Percentiles rank a stretch among this genome's conserved stretches.
These are phyloP conservation scores for Candida ulmi DNA, from an alignment of 805 yeast genomes.

Conservation along the genomic window DNA sequence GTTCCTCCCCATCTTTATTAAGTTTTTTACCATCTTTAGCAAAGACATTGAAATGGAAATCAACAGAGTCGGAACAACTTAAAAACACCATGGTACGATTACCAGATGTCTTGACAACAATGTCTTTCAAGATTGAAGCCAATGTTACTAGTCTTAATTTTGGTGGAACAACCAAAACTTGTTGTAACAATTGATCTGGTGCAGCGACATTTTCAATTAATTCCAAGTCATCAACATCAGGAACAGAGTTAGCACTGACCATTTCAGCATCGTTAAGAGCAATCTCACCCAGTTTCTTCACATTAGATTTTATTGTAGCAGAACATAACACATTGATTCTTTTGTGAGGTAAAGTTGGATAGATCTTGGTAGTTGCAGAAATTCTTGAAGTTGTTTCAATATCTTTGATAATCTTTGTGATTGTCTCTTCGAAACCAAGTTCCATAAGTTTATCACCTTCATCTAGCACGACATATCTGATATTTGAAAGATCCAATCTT, in stretches of 20 bases:
- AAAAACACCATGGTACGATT: conserved; percentile 76
- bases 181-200: conserved; percentile 88
- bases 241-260: conserved; percentile 36
- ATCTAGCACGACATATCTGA: conserved; percentile 86
- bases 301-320: conserved; percentile 85
- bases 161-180: conserved; percentile 82
- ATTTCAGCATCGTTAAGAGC: conserved; percentile 70
- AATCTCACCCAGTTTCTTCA: conserved; percentile 72
- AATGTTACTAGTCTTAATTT: conserved; percentile 82
- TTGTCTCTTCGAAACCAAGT: conserved; percentile 92
- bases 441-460: conserved; percentile 97
- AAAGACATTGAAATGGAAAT: conserved; percentile 79
- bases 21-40: conserved; percentile 49
- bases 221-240: conserved; percentile 23
- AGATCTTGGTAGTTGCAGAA: conserved; percentile 28
- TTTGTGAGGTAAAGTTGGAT: conserved; percentile 57
- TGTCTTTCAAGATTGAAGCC: conserved; percentile 54
- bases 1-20: conserved; percentile 26
- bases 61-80: conserved; percentile 95
- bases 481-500: conserved; percentile 62
- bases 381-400: conserved; percentile 42
- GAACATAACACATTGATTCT: conserved; percentile 85
- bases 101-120: conserved; percentile 31
- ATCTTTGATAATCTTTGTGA: conserved; percentile 63
- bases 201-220: conserved; percentile 40